phyloP scores from a whole-genome alignment of 495 filamentous ascomycete genomes.

The Saxispiralis lemnorum region DNA sequence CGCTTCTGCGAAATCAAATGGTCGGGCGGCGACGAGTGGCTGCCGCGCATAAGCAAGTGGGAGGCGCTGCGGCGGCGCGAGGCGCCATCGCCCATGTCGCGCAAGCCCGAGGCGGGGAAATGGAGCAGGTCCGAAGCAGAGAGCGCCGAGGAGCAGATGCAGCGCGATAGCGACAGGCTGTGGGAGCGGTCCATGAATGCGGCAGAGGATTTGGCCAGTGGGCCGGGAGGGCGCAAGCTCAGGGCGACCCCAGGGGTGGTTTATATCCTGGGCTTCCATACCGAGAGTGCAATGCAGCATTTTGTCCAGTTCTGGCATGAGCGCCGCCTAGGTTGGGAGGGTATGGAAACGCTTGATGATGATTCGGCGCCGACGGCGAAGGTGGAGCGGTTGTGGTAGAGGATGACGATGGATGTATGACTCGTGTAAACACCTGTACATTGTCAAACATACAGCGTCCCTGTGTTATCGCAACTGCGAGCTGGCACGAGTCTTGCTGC shows the following conservation, averaged over 20 bases:
- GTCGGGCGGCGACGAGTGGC: conserved; percentile 12
- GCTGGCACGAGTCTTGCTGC: no score
- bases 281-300: conserved; percentile 16
- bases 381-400: no score
- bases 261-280: conserved; percentile 20
- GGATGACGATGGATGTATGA: no score
- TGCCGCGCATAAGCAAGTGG: conserved; percentile 9
- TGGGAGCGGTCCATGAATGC: neutral
- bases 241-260: conserved; percentile 4
- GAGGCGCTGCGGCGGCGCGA: neutral
- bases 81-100: conserved; percentile 2
- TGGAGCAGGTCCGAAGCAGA: neutral
- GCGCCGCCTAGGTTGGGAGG: conserved; percentile 7
- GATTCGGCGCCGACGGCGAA: neutral
- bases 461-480: no score
- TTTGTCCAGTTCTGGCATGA: conserved; percentile 22
- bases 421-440: no score
- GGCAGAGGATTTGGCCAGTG: neutral
- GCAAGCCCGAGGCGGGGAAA: neutral
- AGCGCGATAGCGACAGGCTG: neutral
- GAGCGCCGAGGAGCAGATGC: neutral
- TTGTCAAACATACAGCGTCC: no score
- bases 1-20: conserved; percentile 14
- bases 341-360: neutral
- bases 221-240: neutral